Conservation (phyloP, 2,329 filamentous ascomycete genomes). For the Fusarium pseudonygamai region DNA sequence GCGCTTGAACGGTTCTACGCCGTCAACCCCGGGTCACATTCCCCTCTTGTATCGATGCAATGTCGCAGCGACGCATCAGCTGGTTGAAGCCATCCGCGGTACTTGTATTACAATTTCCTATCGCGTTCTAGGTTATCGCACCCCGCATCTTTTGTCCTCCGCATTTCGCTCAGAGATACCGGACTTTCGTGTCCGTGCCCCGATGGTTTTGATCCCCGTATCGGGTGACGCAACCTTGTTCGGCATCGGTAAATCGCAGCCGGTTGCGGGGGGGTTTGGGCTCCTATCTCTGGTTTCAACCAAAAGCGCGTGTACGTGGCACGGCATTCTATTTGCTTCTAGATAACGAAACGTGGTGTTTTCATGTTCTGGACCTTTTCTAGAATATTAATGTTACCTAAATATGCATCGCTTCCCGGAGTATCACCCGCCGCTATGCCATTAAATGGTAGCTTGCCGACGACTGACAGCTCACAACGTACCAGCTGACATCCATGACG, state of each 20-base stretch:
- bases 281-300: conserved; percentile 5
- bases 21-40: conserved; percentile 22
- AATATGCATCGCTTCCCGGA: neutral
- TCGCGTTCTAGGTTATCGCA: conserved; percentile 27
- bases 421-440: neutral
- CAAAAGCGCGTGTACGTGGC: neutral
- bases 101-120: conserved; percentile 30
- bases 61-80: conserved; percentile 20
- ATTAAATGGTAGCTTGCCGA: neutral
- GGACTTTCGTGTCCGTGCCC: conserved; percentile 29
- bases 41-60: neutral
- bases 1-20: conserved; percentile 21
- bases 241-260: conserved; percentile 21
- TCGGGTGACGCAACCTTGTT: conserved; percentile 27
- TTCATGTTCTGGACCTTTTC: neutral
- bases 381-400: neutral
- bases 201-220: conserved; percentile 2
- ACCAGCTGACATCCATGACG: neutral
- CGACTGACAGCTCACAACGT: neutral
- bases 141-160: conserved; percentile 22
- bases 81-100: conserved; percentile 20
- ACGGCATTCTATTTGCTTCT: neutral
- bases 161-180: conserved; percentile 19
- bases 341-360: neutral
- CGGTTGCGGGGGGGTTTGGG: conserved; percentile 10